phyloP scores from a whole-genome alignment of 225 moss, liverwort and hornwort genomes.

The Bryum argenteum region DNA sequence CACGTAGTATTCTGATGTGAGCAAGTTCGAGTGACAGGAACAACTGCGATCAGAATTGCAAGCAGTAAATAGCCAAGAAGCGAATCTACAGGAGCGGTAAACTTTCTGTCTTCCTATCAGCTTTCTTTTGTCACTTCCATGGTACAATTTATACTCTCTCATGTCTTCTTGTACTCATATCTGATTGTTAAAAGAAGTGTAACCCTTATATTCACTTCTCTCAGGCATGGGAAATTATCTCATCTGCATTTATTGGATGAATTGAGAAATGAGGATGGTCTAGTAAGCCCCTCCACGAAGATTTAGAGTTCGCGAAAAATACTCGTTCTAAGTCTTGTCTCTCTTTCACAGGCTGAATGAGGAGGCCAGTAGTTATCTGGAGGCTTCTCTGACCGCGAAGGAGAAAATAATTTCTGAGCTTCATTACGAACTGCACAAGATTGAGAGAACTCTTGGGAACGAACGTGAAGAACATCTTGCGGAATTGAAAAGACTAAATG shows the following conservation, averaged over 20 bases:
- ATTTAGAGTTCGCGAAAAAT: background rate
- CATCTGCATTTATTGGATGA: background rate
- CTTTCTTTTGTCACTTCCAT: slow-evolving; percentile 6
- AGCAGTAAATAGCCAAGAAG: slow-evolving; percentile 82
- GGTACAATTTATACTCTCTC: slow-evolving; percentile 2
- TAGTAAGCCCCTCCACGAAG: background rate
- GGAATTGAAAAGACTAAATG: slow-evolving; percentile 70
- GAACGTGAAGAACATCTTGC: slow-evolving; percentile 79
- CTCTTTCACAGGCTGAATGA: slow-evolving; percentile 62
- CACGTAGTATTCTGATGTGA: slow-evolving; percentile 29
- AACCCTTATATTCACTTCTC: slow-evolving; percentile 9
- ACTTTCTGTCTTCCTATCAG: slow-evolving; percentile 9
- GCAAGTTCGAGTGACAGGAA: slow-evolving; percentile 56
- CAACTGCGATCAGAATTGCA: slow-evolving; percentile 88
- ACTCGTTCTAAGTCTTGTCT: slow-evolving; percentile 2
- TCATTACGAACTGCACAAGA: slow-evolving; percentile 76
- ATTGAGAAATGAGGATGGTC: slow-evolving; percentile 8
- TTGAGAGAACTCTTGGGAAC: slow-evolving; percentile 67
- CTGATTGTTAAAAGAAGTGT: background rate
- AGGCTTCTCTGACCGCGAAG: slow-evolving; percentile 86
- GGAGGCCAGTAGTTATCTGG: slow-evolving; percentile 88
- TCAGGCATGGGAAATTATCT: background rate
- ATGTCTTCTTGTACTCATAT: slow-evolving; percentile 20
- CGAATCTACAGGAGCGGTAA: slow-evolving; percentile 79
- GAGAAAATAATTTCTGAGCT: slow-evolving; percentile 95